phyloP scores from a whole-genome alignment of 225 moss, liverwort and hornwort species.

The Marchantia polymorpha region DNA sequence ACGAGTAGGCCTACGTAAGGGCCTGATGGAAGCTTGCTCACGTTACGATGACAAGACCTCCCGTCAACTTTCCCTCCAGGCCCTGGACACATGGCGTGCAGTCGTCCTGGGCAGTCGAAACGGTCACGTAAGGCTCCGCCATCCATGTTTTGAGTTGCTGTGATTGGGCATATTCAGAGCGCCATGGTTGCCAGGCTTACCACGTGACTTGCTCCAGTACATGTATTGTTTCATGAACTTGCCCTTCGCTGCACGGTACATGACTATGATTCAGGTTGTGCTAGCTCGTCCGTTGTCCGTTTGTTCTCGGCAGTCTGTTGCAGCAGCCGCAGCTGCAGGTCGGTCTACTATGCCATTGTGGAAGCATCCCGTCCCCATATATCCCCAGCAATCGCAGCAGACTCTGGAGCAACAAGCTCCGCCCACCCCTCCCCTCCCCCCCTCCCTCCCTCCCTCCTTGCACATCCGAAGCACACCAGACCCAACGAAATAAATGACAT shows the following conservation, averaged over 20 bases:
- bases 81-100: too few species aligned
- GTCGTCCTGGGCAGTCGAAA: background rate
- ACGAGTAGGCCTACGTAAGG: background rate
- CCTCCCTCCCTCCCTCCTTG: too few species aligned
- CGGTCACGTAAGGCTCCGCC: background rate
- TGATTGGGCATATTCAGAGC: background rate
- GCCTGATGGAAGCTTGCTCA: background rate
- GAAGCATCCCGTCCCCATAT: too few species aligned
- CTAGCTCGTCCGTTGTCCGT: background rate
- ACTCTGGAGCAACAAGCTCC: too few species aligned
- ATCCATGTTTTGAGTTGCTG: background rate
- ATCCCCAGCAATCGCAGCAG: too few species aligned
- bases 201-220: background rate
- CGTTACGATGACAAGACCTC: constrained; percentile 1
- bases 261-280: background rate
- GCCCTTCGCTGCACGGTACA: background rate
- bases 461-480: too few species aligned
- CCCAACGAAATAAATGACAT: too few species aligned
- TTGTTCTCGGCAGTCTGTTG: background rate
- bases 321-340: too few species aligned
- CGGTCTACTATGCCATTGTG: too few species aligned
- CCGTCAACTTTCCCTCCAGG: background rate
- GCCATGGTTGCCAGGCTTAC: background rate
- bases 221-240: background rate
- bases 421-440: too few species aligned